Base-by-base conservation (phyloP, 371 early-diverging fungal genomes). In the Mortierella sp. region DNA sequence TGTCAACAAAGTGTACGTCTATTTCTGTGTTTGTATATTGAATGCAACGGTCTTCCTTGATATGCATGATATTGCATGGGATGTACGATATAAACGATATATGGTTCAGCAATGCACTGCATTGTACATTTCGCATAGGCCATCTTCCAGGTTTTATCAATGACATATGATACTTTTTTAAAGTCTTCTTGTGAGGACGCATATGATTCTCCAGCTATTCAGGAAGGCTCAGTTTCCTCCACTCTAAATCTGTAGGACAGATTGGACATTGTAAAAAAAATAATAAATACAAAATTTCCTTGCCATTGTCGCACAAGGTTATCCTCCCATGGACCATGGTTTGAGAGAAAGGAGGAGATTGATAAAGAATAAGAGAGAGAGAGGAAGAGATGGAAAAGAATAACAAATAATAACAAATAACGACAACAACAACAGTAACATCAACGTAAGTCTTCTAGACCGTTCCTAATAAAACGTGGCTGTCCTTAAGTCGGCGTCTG, bases 311-410 rank as follows among this genome's bases (percentile, higher is more conserved):
- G 34, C 23, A 45, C 45, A 45, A 45, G 45, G 6, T 32, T 47
- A 53, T 35, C 22, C 35, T 37, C 15, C 43, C 40, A 43, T 61
- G 61, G 61, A 26, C 62, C 62, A 61, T 61, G 62, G 62, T 45
- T 61, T 49, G 49, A 61, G 49, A 22, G 29, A 31, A 13, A 37
- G 40, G 13, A 1, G 1, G 40, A 37, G n/a, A 45, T 15, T n/a
- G n/a, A n/a, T n/a, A n/a, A n/a, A n/a, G n/a, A n/a, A 9, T 6
- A 3, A 9, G 35, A 22, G 3, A 15, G 29, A 55, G 12, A 47
- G 47, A 5, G 15, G 22, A 15, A 4, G 47, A 15, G 15, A 22
- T 3, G 5, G n/a, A 47, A 15, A 47, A 15, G 15, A 15, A 15
- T 3, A 22, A 15, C 40, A 37, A 37, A 8, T 10, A 37, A 37